Base-by-base conservation (phyloP, 2,329 filamentous ascomycete genomes). In the Cyanodermella asteris region DNA sequence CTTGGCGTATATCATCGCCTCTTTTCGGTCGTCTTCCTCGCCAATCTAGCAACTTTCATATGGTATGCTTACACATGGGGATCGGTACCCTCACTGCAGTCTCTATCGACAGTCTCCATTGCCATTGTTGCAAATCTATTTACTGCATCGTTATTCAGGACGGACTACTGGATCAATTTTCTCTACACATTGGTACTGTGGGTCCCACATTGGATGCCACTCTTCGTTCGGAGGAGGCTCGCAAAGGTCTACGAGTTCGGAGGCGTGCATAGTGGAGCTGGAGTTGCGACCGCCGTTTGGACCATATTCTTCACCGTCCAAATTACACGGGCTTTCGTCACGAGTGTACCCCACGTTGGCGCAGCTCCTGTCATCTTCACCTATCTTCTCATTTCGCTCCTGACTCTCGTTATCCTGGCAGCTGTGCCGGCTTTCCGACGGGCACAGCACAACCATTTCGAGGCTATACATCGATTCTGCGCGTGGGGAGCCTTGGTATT, bases 1-100 rank as follows among this genome's bases (percentile, higher is more conserved):
- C 50, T 64, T 36, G 59, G 59, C 26, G 48, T 58, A 14, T 69
- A 69, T 35, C 55, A 64, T 13, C 53, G 57, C 4, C 53, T 69
- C 6, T 67, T 69, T 42, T 56, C 57, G 20, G 25, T 64, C 7
- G 47, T 63, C 16, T 53, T 59, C 31, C 34, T 64, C 18, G 38
- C 47, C 32, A 69, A 69, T 34, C 25, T 45, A 8, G 34, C 41
- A 12, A 35, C 38, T 9, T n/a, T n/a, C n/a, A n/a, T n/a, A 25
- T 43, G 9, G 8, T 38, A 20, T 13, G 36, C 7, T 10, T 42
- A 17, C 18, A 36, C 12, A 17, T 13, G 16, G 18, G 24, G 9
- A 25, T 17, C 10, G 5, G 12, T 11, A 23, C 6, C 22, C 22
- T 25, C 18, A 14, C 34, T 24, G 36, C 38, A 12, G 23, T 17